Evolutionary conservation across 345 rosid genomes (phyloP).

Genomic region (Dipteronia dyeriana): DNA sequence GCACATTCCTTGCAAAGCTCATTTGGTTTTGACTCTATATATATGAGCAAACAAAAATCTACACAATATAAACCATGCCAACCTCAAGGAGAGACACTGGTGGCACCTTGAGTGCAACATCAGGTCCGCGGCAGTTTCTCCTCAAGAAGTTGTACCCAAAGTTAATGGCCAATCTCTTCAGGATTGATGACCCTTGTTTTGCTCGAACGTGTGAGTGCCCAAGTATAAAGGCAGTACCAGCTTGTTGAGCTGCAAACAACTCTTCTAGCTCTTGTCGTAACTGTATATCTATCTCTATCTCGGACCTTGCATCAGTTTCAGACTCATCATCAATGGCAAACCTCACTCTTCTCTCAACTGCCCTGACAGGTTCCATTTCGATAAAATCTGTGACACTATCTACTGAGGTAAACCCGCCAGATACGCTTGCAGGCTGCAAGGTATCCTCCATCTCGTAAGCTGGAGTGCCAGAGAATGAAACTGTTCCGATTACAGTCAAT

Average conservation of each 20-base stretch:
- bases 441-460: slow-evolving; percentile 64
- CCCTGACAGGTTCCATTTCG: slow-evolving; percentile 56
- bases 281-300: slow-evolving; percentile 39
- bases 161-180: slow-evolving; percentile 73
- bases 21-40: background rate
- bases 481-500: slow-evolving; percentile 78
- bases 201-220: slow-evolving; percentile 94
- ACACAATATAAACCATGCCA: slow-evolving; percentile 94
- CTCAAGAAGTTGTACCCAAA: slow-evolving; percentile 86
- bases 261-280: slow-evolving; percentile 71
- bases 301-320: slow-evolving; percentile 29
- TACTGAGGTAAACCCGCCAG: slow-evolving; percentile 63
- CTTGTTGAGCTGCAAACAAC: slow-evolving; percentile 64
- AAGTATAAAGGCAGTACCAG: slow-evolving; percentile 85
- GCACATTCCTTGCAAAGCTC: background rate
- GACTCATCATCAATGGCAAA: slow-evolving; percentile 60
- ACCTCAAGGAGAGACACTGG: slow-evolving; percentile 89
- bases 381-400: slow-evolving; percentile 68
- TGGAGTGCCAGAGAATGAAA: slow-evolving; percentile 35
- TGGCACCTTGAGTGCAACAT: slow-evolving; percentile 88
- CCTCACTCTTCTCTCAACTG: slow-evolving; percentile 56
- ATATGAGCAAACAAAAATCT: slow-evolving; percentile 12
- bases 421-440: slow-evolving; percentile 68
- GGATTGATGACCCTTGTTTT: slow-evolving; percentile 89
- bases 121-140: slow-evolving; percentile 89